phyloP scores from a whole-genome alignment of 139 green algal species.

The Trebouxia sp. region DNA sequence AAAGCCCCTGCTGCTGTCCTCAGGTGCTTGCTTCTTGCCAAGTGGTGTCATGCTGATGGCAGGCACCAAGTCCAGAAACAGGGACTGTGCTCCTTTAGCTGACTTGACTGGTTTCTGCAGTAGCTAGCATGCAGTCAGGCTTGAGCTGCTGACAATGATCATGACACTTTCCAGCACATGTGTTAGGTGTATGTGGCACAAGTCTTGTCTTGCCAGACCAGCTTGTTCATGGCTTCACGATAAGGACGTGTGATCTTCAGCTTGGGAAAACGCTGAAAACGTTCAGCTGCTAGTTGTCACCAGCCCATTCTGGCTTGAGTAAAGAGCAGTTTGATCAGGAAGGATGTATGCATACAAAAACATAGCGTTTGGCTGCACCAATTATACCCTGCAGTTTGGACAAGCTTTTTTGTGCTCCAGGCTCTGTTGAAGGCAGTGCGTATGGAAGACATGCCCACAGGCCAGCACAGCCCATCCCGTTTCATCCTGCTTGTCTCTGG shows the following conservation, averaged over 20 bases:
- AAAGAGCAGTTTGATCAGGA: too few relatives aligned
- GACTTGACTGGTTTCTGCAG: not conserved
- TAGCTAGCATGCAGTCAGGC: not conserved
- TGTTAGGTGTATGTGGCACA: too few relatives aligned
- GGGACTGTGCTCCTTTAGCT: not conserved
- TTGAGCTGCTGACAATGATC: not conserved
- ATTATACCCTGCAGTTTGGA: slow-evolving; percentile 33
- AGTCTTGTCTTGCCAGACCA: too few relatives aligned
- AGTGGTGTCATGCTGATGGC: not conserved
- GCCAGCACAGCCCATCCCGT: not conserved
- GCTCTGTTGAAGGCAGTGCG: slow-evolving; percentile 8
- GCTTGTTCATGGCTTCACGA: too few relatives aligned
- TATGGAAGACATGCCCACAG: slow-evolving; percentile 31
- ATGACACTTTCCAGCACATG: too few relatives aligned
- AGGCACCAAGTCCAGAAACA: not conserved
- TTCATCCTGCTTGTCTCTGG: not conserved
- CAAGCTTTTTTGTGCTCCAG: slow-evolving; percentile 20
- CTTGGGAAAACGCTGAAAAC: too few relatives aligned
- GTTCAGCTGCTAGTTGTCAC: too few relatives aligned
- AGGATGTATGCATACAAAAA: not conserved
- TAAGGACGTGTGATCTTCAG: too few relatives aligned
- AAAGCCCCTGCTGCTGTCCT: not conserved
- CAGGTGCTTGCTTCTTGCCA: not conserved
- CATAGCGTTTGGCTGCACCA: not conserved
- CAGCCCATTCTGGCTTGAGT: too few relatives aligned